Percentiles rank a stretch among this genome's conserved stretches.
phyloP scores from a whole-genome alignment of 139 green algal genomes.

The Marvania coccoides region DNA sequence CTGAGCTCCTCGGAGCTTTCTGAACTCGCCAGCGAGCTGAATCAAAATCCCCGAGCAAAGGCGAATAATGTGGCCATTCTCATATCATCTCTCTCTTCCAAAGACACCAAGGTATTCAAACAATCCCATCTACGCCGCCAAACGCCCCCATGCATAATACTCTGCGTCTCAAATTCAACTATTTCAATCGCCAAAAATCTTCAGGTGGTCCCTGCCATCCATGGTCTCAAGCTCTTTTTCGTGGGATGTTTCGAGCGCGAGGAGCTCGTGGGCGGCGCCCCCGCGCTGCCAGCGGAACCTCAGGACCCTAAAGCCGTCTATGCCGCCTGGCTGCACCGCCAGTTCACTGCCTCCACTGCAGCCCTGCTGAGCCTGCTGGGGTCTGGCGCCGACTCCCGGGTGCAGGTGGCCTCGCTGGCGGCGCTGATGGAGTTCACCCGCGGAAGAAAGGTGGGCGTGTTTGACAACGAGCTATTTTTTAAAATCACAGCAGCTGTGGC shows the following conservation, averaged over 20 bases:
- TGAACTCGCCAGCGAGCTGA: conserved; percentile 7
- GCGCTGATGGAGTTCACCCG: conserved; percentile 55
- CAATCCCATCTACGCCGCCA: neutral
- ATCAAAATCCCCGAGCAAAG: conserved; percentile 5
- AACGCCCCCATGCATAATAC: neutral
- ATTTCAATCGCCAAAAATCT: neutral
- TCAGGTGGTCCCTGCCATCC: conserved; percentile 4
- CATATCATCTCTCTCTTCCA: neutral
- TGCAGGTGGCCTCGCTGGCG: conserved; percentile 33
- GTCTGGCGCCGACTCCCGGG: neutral
- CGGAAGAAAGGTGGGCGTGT: neutral
- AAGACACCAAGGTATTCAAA: neutral
- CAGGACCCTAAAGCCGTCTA: neutral
- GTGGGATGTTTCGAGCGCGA: conserved; percentile 4
- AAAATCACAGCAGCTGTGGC: conserved; percentile 27
- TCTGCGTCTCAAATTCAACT: neutral
- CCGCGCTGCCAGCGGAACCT: neutral
- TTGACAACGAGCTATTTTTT: conserved; percentile 36
- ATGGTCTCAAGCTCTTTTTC: conserved; percentile 16
- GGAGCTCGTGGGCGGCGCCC: neutral
- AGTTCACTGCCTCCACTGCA: conserved; percentile 4
- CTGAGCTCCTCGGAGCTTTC: neutral
- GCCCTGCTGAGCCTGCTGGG: conserved; percentile 7
- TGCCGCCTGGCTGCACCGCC: conserved; percentile 15
- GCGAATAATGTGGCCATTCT: conserved; percentile 23